Conservation (phyloP, 2,329 filamentous ascomycete genomes). For the Exophiala bonariae region DNA sequence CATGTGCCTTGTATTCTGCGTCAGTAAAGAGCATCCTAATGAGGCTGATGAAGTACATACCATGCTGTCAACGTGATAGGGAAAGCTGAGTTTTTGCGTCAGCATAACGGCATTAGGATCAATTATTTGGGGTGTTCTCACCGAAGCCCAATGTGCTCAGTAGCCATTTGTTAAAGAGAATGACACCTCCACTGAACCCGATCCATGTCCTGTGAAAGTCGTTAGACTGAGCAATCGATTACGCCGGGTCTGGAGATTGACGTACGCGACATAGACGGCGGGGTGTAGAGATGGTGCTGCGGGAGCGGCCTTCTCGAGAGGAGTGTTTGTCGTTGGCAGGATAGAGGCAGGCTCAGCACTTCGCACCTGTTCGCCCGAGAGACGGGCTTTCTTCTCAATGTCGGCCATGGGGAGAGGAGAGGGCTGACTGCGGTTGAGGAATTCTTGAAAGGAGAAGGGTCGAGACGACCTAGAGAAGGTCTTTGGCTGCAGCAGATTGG, state of each 20-base stretch:
- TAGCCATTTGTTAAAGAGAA: slow-evolving; percentile 99
- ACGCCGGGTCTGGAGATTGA: not conserved
- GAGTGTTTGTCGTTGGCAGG: slow-evolving; percentile 74
- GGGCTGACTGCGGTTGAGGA: slow-evolving; percentile 42
- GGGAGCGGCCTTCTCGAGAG: slow-evolving; percentile 66
- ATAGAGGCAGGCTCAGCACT: slow-evolving; percentile 44
- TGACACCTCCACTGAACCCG: slow-evolving; percentile 85
- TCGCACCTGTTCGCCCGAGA: slow-evolving; percentile 74
- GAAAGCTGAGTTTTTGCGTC: slow-evolving; percentile 15
- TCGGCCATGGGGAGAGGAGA: slow-evolving; percentile 54
- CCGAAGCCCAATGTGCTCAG: slow-evolving; percentile 67
- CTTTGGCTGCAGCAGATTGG: slow-evolving; percentile 21
- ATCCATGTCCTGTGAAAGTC: slow-evolving; percentile 74
- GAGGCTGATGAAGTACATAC: slow-evolving; percentile 1
- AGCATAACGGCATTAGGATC: slow-evolving; percentile 3
- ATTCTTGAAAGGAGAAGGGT: slow-evolving; percentile 50
- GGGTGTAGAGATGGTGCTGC: slow-evolving; percentile 70
- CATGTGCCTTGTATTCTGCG: slow-evolving; percentile 64
- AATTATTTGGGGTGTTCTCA: slow-evolving; percentile 32
- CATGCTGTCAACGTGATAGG: slow-evolving; percentile 73
- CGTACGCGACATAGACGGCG: slow-evolving; percentile 75
- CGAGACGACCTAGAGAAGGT: slow-evolving; percentile 37
- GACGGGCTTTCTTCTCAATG: slow-evolving; percentile 78
- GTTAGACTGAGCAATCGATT: slow-evolving; percentile 1
- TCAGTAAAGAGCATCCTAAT: not conserved